Evolutionary conservation across 495 filamentous ascomycete species (phyloP), one percentile per base, ranked within the genome.

Genomic region (Chaetomium tenue): DNA sequence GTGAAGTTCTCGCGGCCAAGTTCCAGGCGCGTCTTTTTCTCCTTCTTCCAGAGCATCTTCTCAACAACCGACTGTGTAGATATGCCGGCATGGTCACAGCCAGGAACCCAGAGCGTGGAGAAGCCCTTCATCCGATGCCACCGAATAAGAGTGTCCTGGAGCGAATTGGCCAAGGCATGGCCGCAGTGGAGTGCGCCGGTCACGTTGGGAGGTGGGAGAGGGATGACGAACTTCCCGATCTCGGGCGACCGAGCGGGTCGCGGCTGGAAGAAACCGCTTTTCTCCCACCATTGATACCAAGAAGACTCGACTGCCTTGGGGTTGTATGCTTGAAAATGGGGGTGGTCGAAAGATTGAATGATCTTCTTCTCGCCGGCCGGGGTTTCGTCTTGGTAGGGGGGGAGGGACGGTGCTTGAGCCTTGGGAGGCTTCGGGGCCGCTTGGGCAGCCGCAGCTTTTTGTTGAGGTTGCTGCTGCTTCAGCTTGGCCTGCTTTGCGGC

Each of bases 141-240:
- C 60, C 90, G 79, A 63, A 92, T 90, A 76, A 93, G 80, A 13
- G 87, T 81, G 71, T 93, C 90, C 75, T 93, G 89, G 46, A 91
- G 78, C 33, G 87, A 81, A 64, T 79, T 82, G 16, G 82, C 79
- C 28, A 87, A 69, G 37, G 83, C 85, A 68, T 87, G 84, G 58
- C 84, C 73, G 59, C 70, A 72, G 64, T 82, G 81, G 42, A 83
- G 75, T n/a, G 75, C 77, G 28, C 81, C 81, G 13, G 81, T 82
- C 50, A 94, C 89, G 69, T 94, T 94, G 25, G 91, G 90, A 37
- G 91, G 91, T 50, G 91, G 91, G 30, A 78, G 71, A 46, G 77
- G 72, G 66, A 93, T 90, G 59, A 91, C 86, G 67, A 92, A 93
- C 42, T 87, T 84, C 46, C 88, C 84, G 65, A 84, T 85, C 72